Conservation (phyloP, 2,329 filamentous ascomycete genomes). For the Xylariaceae sp. region DNA sequence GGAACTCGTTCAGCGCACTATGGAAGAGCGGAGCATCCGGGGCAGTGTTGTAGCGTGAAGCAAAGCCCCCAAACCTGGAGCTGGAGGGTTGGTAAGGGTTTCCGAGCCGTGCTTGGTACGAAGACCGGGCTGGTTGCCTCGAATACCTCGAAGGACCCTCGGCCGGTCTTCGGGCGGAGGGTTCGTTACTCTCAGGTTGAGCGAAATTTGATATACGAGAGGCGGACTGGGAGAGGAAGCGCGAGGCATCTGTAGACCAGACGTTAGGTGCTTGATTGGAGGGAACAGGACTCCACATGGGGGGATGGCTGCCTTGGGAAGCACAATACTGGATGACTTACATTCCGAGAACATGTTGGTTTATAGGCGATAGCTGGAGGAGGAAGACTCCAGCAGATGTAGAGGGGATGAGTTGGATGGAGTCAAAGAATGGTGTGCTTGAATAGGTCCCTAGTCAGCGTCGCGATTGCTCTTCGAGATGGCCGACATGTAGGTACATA, state of each 20-base stretch:
- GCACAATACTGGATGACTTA: slow-evolving; percentile 45
- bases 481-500: too few relatives aligned
- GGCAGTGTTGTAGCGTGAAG: slow-evolving; percentile 65
- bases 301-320: background rate
- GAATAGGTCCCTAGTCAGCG: slow-evolving; percentile 10
- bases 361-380: slow-evolving; percentile 17
- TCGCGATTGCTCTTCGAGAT: too few relatives aligned
- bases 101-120: slow-evolving; percentile 36
- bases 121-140: slow-evolving; percentile 25
- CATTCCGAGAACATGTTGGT: slow-evolving; percentile 79
- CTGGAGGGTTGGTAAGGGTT: slow-evolving; percentile 75
- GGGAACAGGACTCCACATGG: slow-evolving; percentile 1
- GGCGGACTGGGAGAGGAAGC: slow-evolving; percentile 94
- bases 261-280: slow-evolving; percentile 11
- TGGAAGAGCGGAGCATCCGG: slow-evolving; percentile 92
- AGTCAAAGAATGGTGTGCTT: slow-evolving; percentile 10
- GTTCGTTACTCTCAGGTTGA: slow-evolving; percentile 49
- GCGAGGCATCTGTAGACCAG: slow-evolving; percentile 73
- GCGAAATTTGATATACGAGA: slow-evolving; percentile 75
- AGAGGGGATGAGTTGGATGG: slow-evolving; percentile 8
- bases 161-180: slow-evolving; percentile 29
- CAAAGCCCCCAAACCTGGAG: slow-evolving; percentile 80
- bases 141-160: slow-evolving; percentile 23
- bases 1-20: slow-evolving; percentile 83
- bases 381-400: slow-evolving; percentile 25